Base-by-base conservation (phyloP, 192 early-diverging fungal species). In the Backusella westeae region DNA sequence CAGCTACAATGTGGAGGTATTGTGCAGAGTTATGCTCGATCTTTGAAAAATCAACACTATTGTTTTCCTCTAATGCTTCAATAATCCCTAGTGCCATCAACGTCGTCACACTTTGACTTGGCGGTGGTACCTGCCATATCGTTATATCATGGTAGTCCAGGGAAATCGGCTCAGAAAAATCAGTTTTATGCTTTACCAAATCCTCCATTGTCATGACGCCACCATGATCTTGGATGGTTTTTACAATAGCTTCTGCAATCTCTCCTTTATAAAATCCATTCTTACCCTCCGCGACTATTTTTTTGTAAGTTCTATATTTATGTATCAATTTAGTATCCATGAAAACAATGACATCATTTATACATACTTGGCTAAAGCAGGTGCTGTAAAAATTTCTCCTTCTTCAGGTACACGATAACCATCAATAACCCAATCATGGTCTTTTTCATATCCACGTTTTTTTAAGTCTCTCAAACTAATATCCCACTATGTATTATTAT, bases 121-220 rank as follows among this genome's bases (percentile, higher is more conserved):
- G 94, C 0, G 94, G 94, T 32, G 91, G 87, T 71, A 89, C 90
- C 79, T 95, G 91, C 76, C 89, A 82, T 5, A 95, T 79, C 3
- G 79, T 85, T 36, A 85, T 39, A 14, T 82, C 87, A 26, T 86
- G 80, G 77, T 91, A 95, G 29, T 86, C 86, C 32, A 89, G 82
- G 5, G 86, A 90, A 52, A 91, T 87, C 0, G 94, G 91, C 65
- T 82, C 83, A 6, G 83, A 85, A 8, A 77, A 74, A 36, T 87
- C 80, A 19, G 85, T 83, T 12, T 44, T 68, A 73, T 95, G 94
- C 0, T 56, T 38, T 8, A 53, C 76, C 63, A 95, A 79, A 74
- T 95, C 94, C 2, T 88, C 87, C 39, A 91, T 85, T 2, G 86
- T 84, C 87, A 95, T 80, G 1, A 90, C 69, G 2, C 94, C 88